Evolutionary conservation across 140 eudicot species (phyloP).

Genomic region (Anethum foeniculum): DNA sequence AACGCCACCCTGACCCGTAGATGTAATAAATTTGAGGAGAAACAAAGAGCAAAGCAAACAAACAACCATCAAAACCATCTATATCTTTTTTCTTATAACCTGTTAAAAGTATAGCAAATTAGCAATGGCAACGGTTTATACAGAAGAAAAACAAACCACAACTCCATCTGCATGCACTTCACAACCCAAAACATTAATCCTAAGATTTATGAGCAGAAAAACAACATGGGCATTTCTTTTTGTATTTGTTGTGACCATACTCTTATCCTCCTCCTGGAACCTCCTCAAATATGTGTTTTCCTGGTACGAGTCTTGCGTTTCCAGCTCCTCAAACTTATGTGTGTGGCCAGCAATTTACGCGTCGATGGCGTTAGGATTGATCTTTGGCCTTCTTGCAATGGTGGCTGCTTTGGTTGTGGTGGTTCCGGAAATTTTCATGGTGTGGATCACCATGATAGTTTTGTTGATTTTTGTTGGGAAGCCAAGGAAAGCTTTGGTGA

Average conservation of each 20-base stretch:
- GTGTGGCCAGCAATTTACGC: constrained; percentile 64
- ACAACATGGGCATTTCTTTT: constrained; percentile 64
- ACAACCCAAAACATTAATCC: constrained; percentile 6
- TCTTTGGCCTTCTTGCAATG: constrained; percentile 61
- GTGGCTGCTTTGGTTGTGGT: constrained; percentile 71
- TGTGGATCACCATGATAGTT: constrained; percentile 73
- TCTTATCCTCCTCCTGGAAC: constrained; percentile 58
- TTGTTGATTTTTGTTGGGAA: constrained; percentile 58
- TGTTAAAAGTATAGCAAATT: background rate
- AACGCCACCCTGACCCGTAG: background rate
- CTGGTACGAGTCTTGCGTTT: constrained; percentile 45
- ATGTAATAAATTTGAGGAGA: background rate
- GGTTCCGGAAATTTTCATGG: constrained; percentile 65
- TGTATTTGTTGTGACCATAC: constrained; percentile 37
- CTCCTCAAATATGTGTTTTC: constrained; percentile 45
- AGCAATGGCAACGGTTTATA: background rate
- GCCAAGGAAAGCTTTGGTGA: constrained; percentile 51
- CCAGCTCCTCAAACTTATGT: constrained; percentile 22
- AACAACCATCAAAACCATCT: background rate
- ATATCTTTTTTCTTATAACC: background rate
- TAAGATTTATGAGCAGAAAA: constrained; percentile 47
- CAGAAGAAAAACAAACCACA: background rate
- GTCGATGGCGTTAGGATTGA: constrained; percentile 45
- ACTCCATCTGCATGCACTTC: background rate
- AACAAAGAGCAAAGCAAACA: background rate